Percentiles rank a stretch among this genome's conserved stretches.
These are phyloP conservation scores for Ascochyta viciae-villosae DNA, from an alignment of 2,329 filamentous ascomycete species.

Conservation along the genomic window DNA sequence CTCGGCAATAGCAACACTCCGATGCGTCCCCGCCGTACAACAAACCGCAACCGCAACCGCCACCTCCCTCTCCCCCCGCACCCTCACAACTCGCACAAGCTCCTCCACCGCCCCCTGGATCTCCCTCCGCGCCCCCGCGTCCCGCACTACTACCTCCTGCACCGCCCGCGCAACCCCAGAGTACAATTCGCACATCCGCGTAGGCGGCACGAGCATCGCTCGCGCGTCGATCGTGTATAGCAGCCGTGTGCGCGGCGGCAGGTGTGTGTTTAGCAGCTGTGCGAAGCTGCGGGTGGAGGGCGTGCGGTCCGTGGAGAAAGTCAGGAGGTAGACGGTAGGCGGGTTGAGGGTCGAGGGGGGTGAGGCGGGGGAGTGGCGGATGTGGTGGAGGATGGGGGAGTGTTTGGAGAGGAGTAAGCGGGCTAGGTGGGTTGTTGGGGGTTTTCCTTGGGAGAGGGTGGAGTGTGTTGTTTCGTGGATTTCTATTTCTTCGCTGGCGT, in stretches of 20 bases:
- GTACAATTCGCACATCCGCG: slow-evolving; percentile 24
- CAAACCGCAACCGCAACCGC: slow-evolving; percentile 31
- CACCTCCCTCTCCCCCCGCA: slow-evolving; percentile 8
- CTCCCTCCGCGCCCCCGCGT: slow-evolving; percentile 22
- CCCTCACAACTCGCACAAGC: slow-evolving; percentile 12
- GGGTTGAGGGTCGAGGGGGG: not conserved
- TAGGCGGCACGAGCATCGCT: slow-evolving; percentile 21
- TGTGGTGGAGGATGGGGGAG: slow-evolving; percentile 1
- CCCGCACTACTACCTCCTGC: slow-evolving; percentile 32
- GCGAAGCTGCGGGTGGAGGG: slow-evolving; percentile 3
- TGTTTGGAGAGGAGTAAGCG: not conserved
- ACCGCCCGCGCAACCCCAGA: slow-evolving; percentile 31
- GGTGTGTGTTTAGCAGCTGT: slow-evolving; percentile 21
- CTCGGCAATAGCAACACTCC: slow-evolving; percentile 42
- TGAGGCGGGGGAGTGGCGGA: not conserved
- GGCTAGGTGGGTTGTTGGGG: not conserved
- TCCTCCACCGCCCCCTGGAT: slow-evolving; percentile 20
- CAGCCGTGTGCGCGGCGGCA: slow-evolving; percentile 24
- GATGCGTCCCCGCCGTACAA: slow-evolving; percentile 40
- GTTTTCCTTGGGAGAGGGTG: not conserved
- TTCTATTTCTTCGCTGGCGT: not conserved
- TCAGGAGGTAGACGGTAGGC: slow-evolving; percentile 37
- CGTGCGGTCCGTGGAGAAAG: slow-evolving; percentile 24
- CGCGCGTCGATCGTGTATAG: slow-evolving; percentile 36
- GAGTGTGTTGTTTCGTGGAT: not conserved